phyloP scores from a whole-genome alignment of 768 basidiomycete genomes.

The Suillus bovinus region DNA sequence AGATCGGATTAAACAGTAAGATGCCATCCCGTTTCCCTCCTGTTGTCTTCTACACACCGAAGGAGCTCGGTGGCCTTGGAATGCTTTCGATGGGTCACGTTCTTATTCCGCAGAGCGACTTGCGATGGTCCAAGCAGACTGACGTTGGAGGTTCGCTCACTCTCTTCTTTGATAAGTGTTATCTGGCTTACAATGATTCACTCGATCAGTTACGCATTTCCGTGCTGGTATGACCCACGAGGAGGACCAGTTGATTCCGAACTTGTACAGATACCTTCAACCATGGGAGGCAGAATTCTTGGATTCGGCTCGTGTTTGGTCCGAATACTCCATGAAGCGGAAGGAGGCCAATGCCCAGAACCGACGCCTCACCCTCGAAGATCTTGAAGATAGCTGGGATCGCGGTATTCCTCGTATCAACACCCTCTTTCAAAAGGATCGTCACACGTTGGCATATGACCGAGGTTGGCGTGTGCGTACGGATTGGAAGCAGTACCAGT shows the following conservation, averaged over 20 bases:
- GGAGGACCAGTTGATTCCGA: slow-evolving; percentile 94
- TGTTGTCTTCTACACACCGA: slow-evolving; percentile 94
- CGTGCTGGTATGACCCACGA: slow-evolving; percentile 98
- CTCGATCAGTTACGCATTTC: slow-evolving; percentile 85
- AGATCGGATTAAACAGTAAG: slow-evolving; percentile 98
- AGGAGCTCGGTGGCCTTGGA: slow-evolving; percentile 97
- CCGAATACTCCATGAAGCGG: slow-evolving; percentile 98
- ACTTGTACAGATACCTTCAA: slow-evolving; percentile 94
- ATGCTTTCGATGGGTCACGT: slow-evolving; percentile 99
- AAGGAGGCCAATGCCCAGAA: slow-evolving; percentile 99
- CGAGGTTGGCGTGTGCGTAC: slow-evolving; percentile 98
- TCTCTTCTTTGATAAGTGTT: neutral
- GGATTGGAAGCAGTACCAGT: slow-evolving; percentile 97
- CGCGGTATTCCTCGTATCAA: slow-evolving; percentile 98
- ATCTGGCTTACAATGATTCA: neutral
- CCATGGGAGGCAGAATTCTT: slow-evolving; percentile 98
- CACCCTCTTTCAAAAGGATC: slow-evolving; percentile 98
- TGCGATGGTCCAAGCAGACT: slow-evolving; percentile 98
- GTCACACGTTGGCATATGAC: slow-evolving; percentile 97
- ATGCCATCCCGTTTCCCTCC: slow-evolving; percentile 99
- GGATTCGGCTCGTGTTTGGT: slow-evolving; percentile 98
- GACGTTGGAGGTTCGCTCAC: slow-evolving; percentile 74
- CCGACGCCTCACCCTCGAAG: slow-evolving; percentile 93
- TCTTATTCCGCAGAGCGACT: slow-evolving; percentile 95
- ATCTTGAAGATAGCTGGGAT: slow-evolving; percentile 98